Conservation (phyloP, 345 rosid species). For the Salix caprea region DNA sequence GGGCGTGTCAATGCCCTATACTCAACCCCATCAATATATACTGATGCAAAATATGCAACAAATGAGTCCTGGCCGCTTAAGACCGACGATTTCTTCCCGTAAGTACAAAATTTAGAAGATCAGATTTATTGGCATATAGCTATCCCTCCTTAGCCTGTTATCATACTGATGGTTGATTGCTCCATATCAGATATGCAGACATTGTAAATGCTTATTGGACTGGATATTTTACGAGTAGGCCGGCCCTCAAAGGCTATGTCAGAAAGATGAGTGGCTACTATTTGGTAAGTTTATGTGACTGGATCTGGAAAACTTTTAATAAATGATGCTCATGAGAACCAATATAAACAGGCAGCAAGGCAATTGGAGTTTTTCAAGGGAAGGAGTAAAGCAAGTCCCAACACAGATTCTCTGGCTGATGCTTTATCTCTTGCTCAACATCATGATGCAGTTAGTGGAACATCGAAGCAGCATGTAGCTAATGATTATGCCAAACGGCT, state of each 20-base stretch:
- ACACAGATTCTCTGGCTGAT: conserved; percentile 43
- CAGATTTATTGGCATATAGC: not conserved
- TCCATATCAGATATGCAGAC: conserved; percentile 45
- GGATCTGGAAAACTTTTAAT: not conserved
- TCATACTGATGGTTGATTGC: not conserved
- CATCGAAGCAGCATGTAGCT: conserved; percentile 51
- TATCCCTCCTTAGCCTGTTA: not conserved
- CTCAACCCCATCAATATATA: conserved; percentile 51
- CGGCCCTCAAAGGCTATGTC: conserved; percentile 44
- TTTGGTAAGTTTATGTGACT: conserved; percentile 30
- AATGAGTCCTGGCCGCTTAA: conserved; percentile 46
- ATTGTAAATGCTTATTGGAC: conserved; percentile 50
- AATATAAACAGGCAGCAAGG: conserved; percentile 43
- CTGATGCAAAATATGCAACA: conserved; percentile 48
- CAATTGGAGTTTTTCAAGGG: conserved; percentile 47
- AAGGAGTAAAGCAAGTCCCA: conserved; percentile 31
- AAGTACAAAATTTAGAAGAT: conserved; percentile 14
- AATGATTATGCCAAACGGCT: conserved; percentile 46
- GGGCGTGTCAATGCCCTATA: conserved; percentile 57
- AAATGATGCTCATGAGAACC: conserved; percentile 3
- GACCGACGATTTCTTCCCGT: conserved; percentile 56
- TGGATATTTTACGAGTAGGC: conserved; percentile 52
- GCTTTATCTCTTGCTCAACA: conserved; percentile 49
- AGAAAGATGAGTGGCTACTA: conserved; percentile 46
- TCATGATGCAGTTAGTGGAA: conserved; percentile 52